Percentiles rank a stretch among this genome's conserved stretches.
phyloP scores from a whole-genome alignment of 768 basidiomycete genomes.

The Mycena latifolia region DNA sequence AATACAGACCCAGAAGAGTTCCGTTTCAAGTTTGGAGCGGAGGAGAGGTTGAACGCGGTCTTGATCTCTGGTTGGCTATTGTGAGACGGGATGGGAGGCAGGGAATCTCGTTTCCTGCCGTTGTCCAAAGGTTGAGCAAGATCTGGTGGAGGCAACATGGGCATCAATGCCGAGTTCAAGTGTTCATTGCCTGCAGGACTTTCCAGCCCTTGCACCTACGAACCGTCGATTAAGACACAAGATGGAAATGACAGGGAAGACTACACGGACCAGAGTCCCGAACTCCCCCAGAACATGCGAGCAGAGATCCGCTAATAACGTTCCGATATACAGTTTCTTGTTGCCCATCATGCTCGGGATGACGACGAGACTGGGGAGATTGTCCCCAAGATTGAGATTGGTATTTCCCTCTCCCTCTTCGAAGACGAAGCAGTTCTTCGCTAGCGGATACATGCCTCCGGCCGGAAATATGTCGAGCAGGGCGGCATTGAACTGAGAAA shows the following conservation, averaged over 20 bases:
- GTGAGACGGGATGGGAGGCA: conserved; percentile 60
- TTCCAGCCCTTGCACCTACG: conserved; percentile 82
- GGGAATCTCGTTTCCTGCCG: conserved; percentile 56
- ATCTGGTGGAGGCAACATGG: conserved; percentile 72
- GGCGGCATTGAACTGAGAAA: conserved; percentile 74
- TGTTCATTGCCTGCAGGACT: conserved; percentile 89
- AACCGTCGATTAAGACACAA: conserved; percentile 26
- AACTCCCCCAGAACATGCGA: conserved; percentile 90
- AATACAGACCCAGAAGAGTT: conserved; percentile 61
- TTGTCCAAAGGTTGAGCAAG: conserved; percentile 69
- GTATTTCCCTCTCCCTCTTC: conserved; percentile 75
- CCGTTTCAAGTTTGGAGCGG: conserved; percentile 63
- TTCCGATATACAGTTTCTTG: conserved; percentile 89
- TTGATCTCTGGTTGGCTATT: conserved; percentile 70
- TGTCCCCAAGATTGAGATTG: conserved; percentile 67
- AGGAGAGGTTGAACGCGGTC: conserved; percentile 48
- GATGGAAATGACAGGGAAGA: conserved; percentile 1
- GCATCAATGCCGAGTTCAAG: conserved; percentile 77
- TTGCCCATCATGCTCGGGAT: conserved; percentile 91
- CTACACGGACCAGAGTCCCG: conserved; percentile 77
- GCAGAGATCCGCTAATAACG: conserved; percentile 89
- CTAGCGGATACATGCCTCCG: conserved; percentile 79
- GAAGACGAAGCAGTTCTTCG: conserved; percentile 88
- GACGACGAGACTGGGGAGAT: conserved; percentile 74
- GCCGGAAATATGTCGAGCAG: conserved; percentile 77